phyloP scores from a whole-genome alignment of 805 yeast genomes.

The Metschnikowia santaceciliae region DNA sequence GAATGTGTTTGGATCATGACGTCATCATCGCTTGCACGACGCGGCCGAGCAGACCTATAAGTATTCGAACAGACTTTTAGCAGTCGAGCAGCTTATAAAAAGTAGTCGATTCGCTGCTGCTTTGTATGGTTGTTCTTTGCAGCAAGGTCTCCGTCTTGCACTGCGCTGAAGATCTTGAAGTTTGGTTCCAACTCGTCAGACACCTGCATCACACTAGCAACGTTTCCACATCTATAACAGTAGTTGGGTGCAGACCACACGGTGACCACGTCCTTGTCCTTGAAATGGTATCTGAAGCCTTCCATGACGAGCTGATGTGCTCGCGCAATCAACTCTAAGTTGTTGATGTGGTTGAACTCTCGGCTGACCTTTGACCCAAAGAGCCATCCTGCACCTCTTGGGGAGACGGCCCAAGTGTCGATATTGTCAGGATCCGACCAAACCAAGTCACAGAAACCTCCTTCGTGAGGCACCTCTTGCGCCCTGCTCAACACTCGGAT shows the following conservation, averaged over 20 bases:
- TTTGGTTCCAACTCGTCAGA: constrained; percentile 83
- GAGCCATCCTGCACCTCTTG: constrained; percentile 98
- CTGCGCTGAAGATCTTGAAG: constrained; percentile 93
- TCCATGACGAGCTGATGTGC: constrained; percentile 99
- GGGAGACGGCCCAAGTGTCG: constrained; percentile 97
- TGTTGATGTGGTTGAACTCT: constrained; percentile 94
- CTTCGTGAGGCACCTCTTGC: constrained; percentile 98
- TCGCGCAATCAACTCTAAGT: constrained; percentile 81
- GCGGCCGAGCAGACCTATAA: not conserved
- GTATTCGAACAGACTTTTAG: not conserved
- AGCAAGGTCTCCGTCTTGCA: constrained; percentile 68
- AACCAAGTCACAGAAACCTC: constrained; percentile 94
- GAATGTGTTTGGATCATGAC: not conserved
- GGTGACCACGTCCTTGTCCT: constrained; percentile 93
- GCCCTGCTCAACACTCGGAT: constrained; percentile 92
- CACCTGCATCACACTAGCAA: constrained; percentile 96
- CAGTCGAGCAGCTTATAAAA: constrained; percentile 22
- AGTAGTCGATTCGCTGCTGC: constrained; percentile 45
- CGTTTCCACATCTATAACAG: constrained; percentile 97
- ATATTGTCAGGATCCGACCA: constrained; percentile 99
- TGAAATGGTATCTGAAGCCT: constrained; percentile 94
- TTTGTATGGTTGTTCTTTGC: constrained; percentile 37
- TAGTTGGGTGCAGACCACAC: constrained; percentile 98
- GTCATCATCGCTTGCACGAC: constrained; percentile 1
- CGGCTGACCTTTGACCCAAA: constrained; percentile 92